Evolutionary conservation across 768 basidiomycete species (phyloP).

Genomic region (Suillus bovinus): DNA sequence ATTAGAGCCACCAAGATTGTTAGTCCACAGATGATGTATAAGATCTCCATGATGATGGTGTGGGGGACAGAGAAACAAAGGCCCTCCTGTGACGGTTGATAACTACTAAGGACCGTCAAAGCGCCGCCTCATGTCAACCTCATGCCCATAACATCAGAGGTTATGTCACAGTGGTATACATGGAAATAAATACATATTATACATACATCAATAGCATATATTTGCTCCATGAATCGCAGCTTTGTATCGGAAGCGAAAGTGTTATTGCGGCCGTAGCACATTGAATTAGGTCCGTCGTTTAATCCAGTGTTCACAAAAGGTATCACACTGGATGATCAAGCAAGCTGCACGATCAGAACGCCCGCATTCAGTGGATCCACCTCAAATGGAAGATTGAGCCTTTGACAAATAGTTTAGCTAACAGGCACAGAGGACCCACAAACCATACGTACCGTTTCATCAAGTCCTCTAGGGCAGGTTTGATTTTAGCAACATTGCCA

Average conservation of each 20-base stretch:
- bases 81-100: not conserved
- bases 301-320: not conserved
- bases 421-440: not conserved
- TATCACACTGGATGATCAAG: slow-evolving; percentile 11
- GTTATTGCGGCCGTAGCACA: not conserved
- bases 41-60: not conserved
- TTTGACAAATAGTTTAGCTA: slow-evolving; percentile 29
- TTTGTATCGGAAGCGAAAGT: not conserved
- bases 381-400: slow-evolving; percentile 70
- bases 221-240: not conserved
- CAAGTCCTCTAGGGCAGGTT: slow-evolving; percentile 87
- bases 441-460: slow-evolving; percentile 65
- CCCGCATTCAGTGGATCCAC: slow-evolving; percentile 83
- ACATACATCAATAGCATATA: not conserved
- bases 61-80: not conserved
- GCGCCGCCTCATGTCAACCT: not conserved
- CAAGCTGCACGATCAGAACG: slow-evolving; percentile 71
- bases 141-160: not conserved
- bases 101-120: not conserved
- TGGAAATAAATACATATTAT: not conserved
- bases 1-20: not conserved
- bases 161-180: not conserved
- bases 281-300: not conserved
- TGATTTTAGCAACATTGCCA: slow-evolving; percentile 79
- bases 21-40: not conserved